Percentiles rank a stretch among this genome's conserved stretches.
These are phyloP conservation scores for Amphicarpaea edgeworthii DNA, from an alignment of 306 rosid genomes.

Conservation along the genomic window DNA sequence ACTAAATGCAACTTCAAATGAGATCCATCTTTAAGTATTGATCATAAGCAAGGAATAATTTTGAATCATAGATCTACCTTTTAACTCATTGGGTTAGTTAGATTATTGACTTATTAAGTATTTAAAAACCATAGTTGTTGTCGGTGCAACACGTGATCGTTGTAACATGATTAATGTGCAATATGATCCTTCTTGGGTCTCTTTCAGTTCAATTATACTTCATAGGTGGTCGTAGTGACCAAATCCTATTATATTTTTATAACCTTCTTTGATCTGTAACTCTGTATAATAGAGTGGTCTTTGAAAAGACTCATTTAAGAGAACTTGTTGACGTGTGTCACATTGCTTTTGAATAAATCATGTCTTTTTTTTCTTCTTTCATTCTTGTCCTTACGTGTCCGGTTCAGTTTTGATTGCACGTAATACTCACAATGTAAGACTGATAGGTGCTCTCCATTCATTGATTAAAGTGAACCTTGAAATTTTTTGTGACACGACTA, in stretches of 20 bases:
- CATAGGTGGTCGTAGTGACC: neutral
- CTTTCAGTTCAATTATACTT: slow-evolving; percentile 16
- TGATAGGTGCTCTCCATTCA: neutral
- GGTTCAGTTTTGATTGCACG: neutral
- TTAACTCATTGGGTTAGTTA: neutral
- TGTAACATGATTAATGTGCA: neutral
- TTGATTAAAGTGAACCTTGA: slow-evolving; percentile 21
- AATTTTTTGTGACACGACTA: neutral
- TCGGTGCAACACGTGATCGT: slow-evolving; percentile 5
- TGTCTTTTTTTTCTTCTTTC: slow-evolving; percentile 5
- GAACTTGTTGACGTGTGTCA: neutral
- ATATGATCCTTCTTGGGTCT: neutral
- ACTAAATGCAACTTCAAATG: too few species aligned
- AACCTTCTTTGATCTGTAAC: neutral
- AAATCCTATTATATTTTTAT: neutral
- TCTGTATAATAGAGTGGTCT: neutral
- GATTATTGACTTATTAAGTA: neutral
- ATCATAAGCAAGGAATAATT: neutral
- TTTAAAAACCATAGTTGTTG: neutral
- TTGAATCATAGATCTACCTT: neutral
- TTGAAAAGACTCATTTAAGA: slow-evolving; percentile 4
- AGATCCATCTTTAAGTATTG: too few species aligned
- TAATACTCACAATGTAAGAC: neutral
- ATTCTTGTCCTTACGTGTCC: neutral
- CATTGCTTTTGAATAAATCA: neutral